Conservation (phyloP, 371 early-diverging fungal species). For the Neoconidiobolus thromboides region DNA sequence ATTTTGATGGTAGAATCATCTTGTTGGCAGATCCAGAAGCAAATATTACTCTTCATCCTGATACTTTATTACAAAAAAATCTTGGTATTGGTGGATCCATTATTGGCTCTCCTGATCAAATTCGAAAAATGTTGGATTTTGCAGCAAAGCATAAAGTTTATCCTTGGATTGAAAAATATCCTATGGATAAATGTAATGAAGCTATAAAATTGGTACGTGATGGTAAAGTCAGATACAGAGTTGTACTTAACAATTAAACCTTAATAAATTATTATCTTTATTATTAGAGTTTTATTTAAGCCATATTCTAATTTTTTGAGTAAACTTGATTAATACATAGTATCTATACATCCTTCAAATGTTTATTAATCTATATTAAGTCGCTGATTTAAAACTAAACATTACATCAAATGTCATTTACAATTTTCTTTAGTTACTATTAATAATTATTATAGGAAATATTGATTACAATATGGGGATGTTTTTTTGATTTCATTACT, state of each 20-base stretch:
- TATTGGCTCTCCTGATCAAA: slow-evolving; percentile 34
- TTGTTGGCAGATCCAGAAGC: slow-evolving; percentile 45
- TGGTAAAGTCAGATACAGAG: slow-evolving; percentile 1
- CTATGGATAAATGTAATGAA: slow-evolving; percentile 37
- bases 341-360: no score
- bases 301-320: no score
- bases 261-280: no score
- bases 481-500: no score
- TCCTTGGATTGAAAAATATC: slow-evolving; percentile 40
- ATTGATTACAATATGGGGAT: no score
- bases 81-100: slow-evolving; percentile 39
- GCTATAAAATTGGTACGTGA: not conserved
- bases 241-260: not conserved
- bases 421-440: no score
- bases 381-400: no score
- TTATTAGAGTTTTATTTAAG: no score
- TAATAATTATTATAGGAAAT: no score
- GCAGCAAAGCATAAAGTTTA: slow-evolving; percentile 40
- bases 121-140: slow-evolving; percentile 46
- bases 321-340: no score
- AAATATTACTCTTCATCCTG: slow-evolving; percentile 20
- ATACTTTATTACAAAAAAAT: slow-evolving; percentile 22
- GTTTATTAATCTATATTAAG: no score
- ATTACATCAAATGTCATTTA: no score
- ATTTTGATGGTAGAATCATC: slow-evolving; percentile 28